Conservation (phyloP, 164 flowering plant species). For the Piper betle region DNA sequence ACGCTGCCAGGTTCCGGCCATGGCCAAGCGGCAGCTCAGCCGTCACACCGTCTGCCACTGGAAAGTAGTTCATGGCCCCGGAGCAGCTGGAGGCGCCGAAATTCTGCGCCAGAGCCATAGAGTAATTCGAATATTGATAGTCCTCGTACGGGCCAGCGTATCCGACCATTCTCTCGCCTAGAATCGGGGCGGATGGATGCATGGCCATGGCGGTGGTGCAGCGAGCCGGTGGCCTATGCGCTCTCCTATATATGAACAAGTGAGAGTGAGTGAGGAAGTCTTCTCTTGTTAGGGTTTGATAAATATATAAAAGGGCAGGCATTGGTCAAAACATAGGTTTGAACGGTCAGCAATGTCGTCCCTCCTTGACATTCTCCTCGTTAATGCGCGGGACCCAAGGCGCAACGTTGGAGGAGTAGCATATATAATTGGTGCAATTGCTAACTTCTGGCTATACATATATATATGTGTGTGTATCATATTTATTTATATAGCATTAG, state of each 20-base stretch:
- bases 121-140: neutral
- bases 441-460: too few species aligned
- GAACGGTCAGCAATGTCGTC: neutral
- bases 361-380: too few species aligned
- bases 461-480: too few species aligned
- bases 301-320: neutral
- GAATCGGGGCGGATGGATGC: slow-evolving; percentile 26
- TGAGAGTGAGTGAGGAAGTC: neutral
- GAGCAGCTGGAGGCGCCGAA: slow-evolving; percentile 12
- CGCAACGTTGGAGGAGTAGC: too few species aligned
- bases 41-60: slow-evolving; percentile 12
- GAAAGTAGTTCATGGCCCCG: slow-evolving; percentile 21
- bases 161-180: slow-evolving; percentile 14
- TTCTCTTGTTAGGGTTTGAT: neutral
- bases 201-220: slow-evolving; percentile 7
- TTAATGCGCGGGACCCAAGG: too few species aligned
- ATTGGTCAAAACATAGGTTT: neutral
- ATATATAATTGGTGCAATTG: too few species aligned
- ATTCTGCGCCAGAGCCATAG: slow-evolving; percentile 3
- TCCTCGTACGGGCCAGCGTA: slow-evolving; percentile 12
- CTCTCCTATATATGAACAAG: neutral
- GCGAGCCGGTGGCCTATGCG: neutral
- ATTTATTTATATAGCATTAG: too few species aligned
- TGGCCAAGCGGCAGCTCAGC: slow-evolving; percentile 21
- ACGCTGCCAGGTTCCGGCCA: slow-evolving; percentile 44